Evolutionary conservation across 805 yeast species (phyloP), one percentile per base, ranked within the genome.

Genomic region (Candida loeiensis): DNA sequence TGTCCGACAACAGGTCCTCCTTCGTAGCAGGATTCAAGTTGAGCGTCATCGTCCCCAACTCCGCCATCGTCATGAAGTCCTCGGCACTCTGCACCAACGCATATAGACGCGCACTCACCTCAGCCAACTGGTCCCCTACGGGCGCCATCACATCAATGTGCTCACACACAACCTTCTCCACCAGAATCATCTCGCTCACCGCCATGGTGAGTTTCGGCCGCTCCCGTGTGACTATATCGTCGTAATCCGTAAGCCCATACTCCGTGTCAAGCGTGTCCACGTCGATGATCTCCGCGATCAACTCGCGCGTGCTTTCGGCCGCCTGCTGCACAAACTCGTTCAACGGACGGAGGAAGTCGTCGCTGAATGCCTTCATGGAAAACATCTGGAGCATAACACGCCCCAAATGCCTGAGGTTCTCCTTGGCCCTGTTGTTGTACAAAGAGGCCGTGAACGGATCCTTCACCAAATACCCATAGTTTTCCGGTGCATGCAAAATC

Each of bases 281-380:
- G 41, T 75, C 70, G 27, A 84, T 72, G 17, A 85, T 54, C 15
- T 64, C 59, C 34, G 59, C 61, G 38, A 83, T 61, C 6, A 77
- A 56, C 0, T 59, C 53, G 25, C 74, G 61, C 34, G 79, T 69
- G 9, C 70, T 64, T 6, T 69, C 79, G 5, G 66, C 61, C 6
- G 79, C 71, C 11, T 74, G 64, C 37, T 66, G 69, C 31, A 88
- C 73, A 53, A 77, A 85, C 32, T 84, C 90, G 56, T 85, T 85
- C 54, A 87, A 66, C 1, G 95, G 95, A 54, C 85, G 89, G 49
- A 87, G 61, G 56, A 79, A 87, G 35, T 81, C 76, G 48, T 84
- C 80, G 11, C 74, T 76, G 61, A 88, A 87, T 2, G 85, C 77
- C 45, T 74, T 71, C 80, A 87, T 79, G 3, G 79, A 59, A 16